Percentiles rank a stretch among this genome's conserved stretches.
Evolutionary conservation across 108 stramenopile species (phyloP).

Genomic region (Conticribra weissflogii): DNA sequence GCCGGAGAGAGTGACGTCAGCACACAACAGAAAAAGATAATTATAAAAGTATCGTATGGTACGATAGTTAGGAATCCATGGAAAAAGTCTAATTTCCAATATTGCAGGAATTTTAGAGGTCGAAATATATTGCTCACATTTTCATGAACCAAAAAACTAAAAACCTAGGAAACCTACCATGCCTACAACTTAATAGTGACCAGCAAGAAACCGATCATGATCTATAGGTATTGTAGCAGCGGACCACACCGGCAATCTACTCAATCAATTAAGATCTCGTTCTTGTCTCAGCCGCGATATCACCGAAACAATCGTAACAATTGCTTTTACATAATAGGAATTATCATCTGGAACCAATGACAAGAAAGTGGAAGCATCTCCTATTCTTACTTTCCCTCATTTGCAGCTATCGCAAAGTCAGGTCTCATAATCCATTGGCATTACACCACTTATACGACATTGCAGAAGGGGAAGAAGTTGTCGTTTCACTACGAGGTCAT

Average conservation of each 20-base stretch:
- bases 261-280: no score
- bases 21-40: neutral
- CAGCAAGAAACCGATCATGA: neutral
- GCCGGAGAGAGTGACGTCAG: neutral
- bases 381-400: neutral
- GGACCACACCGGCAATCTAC: no score
- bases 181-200: no score
- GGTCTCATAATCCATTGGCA: conserved; percentile 26
- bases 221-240: no score
- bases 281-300: neutral
- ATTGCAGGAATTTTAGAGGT: neutral
- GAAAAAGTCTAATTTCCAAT: neutral
- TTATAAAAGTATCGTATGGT: neutral
- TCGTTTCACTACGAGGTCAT: conserved; percentile 37
- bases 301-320: no score
- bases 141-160: neutral
- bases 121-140: neutral
- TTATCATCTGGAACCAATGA: no score
- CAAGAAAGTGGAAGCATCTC: conserved; percentile 2
- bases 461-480: conserved; percentile 25
- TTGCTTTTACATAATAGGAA: no score
- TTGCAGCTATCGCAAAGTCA: neutral
- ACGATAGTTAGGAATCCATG: conserved; percentile 17
- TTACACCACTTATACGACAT: conserved; percentile 39
- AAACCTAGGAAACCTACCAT: neutral